Evolutionary conservation across 176 grass and related monocot species (phyloP), one percentile per base, ranked within the genome.

Genomic region (Saccharum officinarum): DNA sequence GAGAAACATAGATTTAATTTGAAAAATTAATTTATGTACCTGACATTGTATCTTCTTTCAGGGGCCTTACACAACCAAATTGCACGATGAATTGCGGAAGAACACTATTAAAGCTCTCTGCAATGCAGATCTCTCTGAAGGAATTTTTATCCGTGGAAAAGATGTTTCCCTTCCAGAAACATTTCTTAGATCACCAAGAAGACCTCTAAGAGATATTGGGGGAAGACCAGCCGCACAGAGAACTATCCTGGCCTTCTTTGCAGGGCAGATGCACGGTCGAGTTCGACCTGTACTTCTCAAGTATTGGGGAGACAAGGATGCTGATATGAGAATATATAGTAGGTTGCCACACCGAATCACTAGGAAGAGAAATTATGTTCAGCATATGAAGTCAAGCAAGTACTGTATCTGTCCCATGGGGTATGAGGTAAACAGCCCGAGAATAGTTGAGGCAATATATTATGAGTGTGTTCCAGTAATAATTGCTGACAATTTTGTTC

Each of bases 111-210:
- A 98, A 87, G 93, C 41, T 69, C 67, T 98, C 45, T 98, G 95
- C 67, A 98, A 95, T 66, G 93, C 95, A 18, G 91, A 98, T 82
- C 50, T 88, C 1, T 95, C 95, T 4, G 95, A 90, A 88, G 91
- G 93, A 23, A 47, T 95, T 76, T 98, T 98, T 68, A 80, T 95
- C 31, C 88, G 9, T 41, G 92, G 92, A 71, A 95, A 91, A 88
- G 95, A 95, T 36, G 87, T 98, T 17, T 98, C 95, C 37, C 95
- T 98, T 60, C 91, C 95, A 55, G 95, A 95, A 93, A 98, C 91
- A 65, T 95, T 62, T 50, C 69, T 98, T 47, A 93, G 82, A 85
- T 81, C 85, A 78, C 86, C 95, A 76, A 98, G 85, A 80, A 89
- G 79, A 80, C 95, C 95, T 84, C 89, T 77, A 34, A 83, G 91